Evolutionary conservation across 2,329 filamentous ascomycete species (phyloP).

Genomic region (Penicillium decumbens): DNA sequence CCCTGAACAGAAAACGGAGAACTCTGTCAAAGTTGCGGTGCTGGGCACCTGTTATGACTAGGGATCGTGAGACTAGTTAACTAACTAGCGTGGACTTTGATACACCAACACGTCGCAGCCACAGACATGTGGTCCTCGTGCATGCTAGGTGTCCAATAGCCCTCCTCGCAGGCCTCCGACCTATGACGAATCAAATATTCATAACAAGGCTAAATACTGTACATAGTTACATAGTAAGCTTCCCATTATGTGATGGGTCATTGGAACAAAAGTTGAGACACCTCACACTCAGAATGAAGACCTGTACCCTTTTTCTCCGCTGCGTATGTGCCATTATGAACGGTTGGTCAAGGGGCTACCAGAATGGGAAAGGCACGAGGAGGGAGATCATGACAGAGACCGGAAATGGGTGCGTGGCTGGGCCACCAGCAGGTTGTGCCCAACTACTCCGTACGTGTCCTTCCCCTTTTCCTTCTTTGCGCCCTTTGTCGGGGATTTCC

Average conservation of each 20-base stretch:
- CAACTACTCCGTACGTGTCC: background rate
- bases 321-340: constrained; percentile 4
- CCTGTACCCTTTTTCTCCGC: background rate
- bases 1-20: background rate
- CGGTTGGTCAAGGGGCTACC: constrained; percentile 1
- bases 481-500: background rate
- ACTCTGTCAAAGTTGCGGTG: background rate
- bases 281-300: constrained; percentile 5
- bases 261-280: constrained; percentile 9
- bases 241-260: constrained; percentile 3
- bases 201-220: background rate
- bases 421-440: background rate
- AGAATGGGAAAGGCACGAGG: background rate
- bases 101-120: constrained; percentile 25
- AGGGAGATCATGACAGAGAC: constrained; percentile 11
- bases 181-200: background rate
- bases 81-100: constrained; percentile 15
- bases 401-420: background rate
- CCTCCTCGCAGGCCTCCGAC: background rate
- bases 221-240: background rate
- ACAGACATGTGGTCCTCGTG: constrained; percentile 24
- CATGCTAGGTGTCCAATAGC: constrained; percentile 9
- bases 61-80: constrained; percentile 21
- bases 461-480: background rate
- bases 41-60: constrained; percentile 18